phyloP scores from a whole-genome alignment of 2,329 filamentous ascomycete genomes.

The Dactylellina cionopaga region DNA sequence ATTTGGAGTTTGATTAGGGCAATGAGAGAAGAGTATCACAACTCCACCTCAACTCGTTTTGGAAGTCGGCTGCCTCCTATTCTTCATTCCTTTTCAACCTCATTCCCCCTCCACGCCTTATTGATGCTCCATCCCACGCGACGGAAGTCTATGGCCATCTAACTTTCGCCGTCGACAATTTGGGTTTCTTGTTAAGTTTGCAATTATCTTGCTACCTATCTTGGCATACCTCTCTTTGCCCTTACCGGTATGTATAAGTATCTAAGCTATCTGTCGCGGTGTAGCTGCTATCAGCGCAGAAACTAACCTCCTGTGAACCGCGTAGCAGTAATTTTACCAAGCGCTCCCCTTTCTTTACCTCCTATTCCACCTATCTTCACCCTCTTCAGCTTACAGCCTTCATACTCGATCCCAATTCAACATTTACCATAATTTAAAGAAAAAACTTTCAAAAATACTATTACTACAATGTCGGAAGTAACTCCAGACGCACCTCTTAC shows the following conservation, averaged over 20 bases:
- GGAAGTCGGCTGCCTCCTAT: constrained; percentile 24
- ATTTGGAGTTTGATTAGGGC: constrained; percentile 23
- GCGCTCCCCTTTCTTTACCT: background rate
- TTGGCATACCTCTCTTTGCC: background rate
- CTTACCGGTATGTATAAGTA: background rate
- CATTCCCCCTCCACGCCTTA: constrained; percentile 3
- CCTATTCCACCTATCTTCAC: background rate
- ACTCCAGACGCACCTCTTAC: constrained; percentile 34
- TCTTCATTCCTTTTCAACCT: constrained; percentile 15
- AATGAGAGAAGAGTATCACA: constrained; percentile 5
- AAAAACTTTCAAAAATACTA: background rate
- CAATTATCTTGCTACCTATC: constrained; percentile 16
- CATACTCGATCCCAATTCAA: background rate
- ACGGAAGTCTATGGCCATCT: constrained; percentile 10
- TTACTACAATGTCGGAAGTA: constrained; percentile 34
- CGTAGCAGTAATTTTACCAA: constrained; percentile 6
- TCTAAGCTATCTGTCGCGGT: constrained; percentile 11
- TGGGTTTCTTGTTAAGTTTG: constrained; percentile 46
- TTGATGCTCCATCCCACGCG: constrained; percentile 25
- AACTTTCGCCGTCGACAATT: background rate
- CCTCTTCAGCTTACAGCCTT: background rate
- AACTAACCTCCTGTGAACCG: constrained; percentile 24
- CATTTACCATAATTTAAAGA: background rate
- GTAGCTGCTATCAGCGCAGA: constrained; percentile 9
- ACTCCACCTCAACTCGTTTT: constrained; percentile 31